phyloP scores from a whole-genome alignment of 2,329 filamentous ascomycete genomes.

The Fusarium musae region DNA sequence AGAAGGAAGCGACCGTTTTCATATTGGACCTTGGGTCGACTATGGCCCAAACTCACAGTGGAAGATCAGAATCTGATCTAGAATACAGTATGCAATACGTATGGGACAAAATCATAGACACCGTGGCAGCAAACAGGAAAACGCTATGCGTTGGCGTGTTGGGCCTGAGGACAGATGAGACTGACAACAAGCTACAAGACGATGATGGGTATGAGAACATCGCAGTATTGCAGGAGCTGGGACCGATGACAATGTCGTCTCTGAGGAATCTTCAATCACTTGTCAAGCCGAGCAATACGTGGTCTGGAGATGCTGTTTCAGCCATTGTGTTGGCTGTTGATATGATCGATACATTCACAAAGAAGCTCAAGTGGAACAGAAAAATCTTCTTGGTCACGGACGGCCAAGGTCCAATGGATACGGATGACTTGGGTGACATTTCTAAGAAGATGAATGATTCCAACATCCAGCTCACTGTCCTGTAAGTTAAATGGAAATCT shows the following conservation, averaged over 20 bases:
- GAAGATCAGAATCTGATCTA: slow-evolving; percentile 80
- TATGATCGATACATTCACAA: slow-evolving; percentile 84
- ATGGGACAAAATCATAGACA: slow-evolving; percentile 87
- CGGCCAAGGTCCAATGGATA: slow-evolving; percentile 77
- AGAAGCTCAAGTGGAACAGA: slow-evolving; percentile 82
- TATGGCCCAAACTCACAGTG: slow-evolving; percentile 80
- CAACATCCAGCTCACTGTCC: slow-evolving; percentile 79
- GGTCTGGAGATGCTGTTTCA: slow-evolving; percentile 85
- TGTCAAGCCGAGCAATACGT: slow-evolving; percentile 74
- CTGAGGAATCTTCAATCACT: slow-evolving; percentile 71
- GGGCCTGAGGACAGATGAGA: slow-evolving; percentile 83
- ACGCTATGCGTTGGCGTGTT: slow-evolving; percentile 81
- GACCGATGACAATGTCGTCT: slow-evolving; percentile 71
- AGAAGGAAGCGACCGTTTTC: slow-evolving; percentile 93
- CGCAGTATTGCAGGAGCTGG: slow-evolving; percentile 77
- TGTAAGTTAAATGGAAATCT: slow-evolving; percentile 65
- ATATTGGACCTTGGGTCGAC: slow-evolving; percentile 88
- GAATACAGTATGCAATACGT: slow-evolving; percentile 92
- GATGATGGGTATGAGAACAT: slow-evolving; percentile 85
- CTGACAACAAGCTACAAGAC: slow-evolving; percentile 73
- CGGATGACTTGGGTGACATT: slow-evolving; percentile 76
- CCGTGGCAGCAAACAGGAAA: slow-evolving; percentile 73
- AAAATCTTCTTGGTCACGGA: slow-evolving; percentile 89
- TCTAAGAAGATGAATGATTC: slow-evolving; percentile 78
- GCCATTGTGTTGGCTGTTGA: slow-evolving; percentile 86